phyloP scores from a whole-genome alignment of 1,139 yeast species.

The Eremothecium cymbalariae region DNA sequence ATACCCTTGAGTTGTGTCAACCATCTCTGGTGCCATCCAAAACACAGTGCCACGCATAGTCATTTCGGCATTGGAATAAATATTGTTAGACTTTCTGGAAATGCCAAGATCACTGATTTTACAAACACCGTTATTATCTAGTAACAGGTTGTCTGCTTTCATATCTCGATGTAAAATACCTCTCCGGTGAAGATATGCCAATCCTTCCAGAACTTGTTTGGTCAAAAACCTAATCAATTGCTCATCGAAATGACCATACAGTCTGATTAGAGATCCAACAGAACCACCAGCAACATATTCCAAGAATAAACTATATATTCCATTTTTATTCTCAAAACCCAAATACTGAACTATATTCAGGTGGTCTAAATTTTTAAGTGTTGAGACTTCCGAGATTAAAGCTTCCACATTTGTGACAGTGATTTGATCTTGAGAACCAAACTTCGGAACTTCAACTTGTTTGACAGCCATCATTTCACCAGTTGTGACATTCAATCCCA shows the following conservation, averaged over 20 bases:
- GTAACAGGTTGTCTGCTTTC: conserved; percentile 85
- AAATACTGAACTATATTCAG: conserved; percentile 89
- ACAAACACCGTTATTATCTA: conserved; percentile 90
- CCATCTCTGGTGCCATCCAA: conserved; percentile 99
- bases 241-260: conserved; percentile 83
- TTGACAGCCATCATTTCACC: conserved; percentile 99
- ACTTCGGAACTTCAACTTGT: conserved; percentile 68
- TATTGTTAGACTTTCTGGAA: conserved; percentile 78
- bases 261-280: conserved; percentile 75
- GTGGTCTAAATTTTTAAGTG: conserved; percentile 91
- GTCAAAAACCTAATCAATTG: conserved; percentile 64
- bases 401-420: conserved; percentile 62
- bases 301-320: conserved; percentile 73
- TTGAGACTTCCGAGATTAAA: conserved; percentile 82
- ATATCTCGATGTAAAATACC: conserved; percentile 92
- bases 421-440: conserved; percentile 39
- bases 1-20: conserved; percentile 82
- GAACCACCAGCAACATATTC: conserved; percentile 99
- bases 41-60: conserved; percentile 97
- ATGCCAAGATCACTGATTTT: conserved; percentile 97
- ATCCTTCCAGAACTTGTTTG: conserved; percentile 72
- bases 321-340: conserved; percentile 76
- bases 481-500: conserved; percentile 89
- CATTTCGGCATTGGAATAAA: conserved; percentile 90
- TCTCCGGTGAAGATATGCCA: conserved; percentile 73